Percentiles rank a stretch among this genome's conserved stretches.
Evolutionary conservation across 208 protist species (phyloP).

Genomic region (Trypanosoma platydactyli): DNA sequence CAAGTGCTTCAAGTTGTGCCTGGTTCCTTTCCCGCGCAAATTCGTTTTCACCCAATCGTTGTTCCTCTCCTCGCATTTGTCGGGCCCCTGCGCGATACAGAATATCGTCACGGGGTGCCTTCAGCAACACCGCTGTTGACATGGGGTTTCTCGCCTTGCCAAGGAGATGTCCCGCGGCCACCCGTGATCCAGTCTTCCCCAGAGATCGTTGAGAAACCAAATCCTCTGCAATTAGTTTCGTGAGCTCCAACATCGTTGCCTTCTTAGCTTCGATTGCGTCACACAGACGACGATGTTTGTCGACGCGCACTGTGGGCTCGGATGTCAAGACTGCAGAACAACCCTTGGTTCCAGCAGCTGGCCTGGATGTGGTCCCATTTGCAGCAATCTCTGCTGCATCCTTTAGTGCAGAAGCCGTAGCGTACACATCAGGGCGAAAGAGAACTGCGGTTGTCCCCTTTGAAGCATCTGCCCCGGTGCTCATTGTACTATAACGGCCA

Average conservation of each 20-base stretch:
- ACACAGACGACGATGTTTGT: slow-evolving; percentile 23
- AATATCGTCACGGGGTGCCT: too few relatives aligned
- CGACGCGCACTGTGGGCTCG: slow-evolving; percentile 3
- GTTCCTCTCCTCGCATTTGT: slow-evolving; percentile 34
- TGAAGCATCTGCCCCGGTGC: too few relatives aligned
- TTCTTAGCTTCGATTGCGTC: slow-evolving; percentile 25
- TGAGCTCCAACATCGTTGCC: slow-evolving; percentile 18
- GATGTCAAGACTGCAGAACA: not conserved
- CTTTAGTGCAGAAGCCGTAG: not conserved
- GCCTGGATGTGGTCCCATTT: not conserved
- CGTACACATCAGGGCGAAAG: not conserved
- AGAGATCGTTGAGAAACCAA: not conserved
- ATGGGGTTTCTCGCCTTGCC: too few relatives aligned
- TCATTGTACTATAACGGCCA: too few relatives aligned
- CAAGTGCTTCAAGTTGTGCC: slow-evolving; percentile 31
- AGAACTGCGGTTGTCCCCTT: not conserved
- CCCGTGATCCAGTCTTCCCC: not conserved
- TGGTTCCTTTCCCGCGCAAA: slow-evolving; percentile 33
- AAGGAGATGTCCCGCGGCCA: too few relatives aligned
- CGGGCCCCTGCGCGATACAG: too few relatives aligned
- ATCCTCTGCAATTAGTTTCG: slow-evolving; percentile 1
- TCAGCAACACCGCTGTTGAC: too few relatives aligned
- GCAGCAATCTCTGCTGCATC: not conserved
- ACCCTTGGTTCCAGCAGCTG: not conserved
- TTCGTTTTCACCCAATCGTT: slow-evolving; percentile 41